Evolutionary conservation across 1,139 yeast genomes (phyloP).

Genomic region (Pichiaceae sp.): DNA sequence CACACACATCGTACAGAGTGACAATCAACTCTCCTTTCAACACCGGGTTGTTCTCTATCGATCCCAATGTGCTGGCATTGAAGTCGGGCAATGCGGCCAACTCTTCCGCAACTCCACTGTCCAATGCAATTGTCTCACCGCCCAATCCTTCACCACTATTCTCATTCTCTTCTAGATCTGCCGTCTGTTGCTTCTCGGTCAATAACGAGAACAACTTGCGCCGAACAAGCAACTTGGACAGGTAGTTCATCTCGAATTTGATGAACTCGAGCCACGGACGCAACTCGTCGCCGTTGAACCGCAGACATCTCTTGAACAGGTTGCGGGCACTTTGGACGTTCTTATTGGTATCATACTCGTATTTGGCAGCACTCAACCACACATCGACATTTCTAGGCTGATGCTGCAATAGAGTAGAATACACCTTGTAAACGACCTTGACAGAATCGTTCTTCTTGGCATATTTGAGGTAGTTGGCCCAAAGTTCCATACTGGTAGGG

Average conservation of each 20-base stretch:
- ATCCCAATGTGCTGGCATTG: slow-evolving; percentile 79
- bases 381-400: slow-evolving; percentile 89
- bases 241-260: slow-evolving; percentile 79
- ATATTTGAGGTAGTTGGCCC: slow-evolving; percentile 70
- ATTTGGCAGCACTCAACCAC: slow-evolving; percentile 94
- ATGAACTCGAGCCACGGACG: slow-evolving; percentile 81
- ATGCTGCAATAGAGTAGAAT: slow-evolving; percentile 68
- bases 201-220: slow-evolving; percentile 73
- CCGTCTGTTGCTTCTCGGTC: slow-evolving; percentile 62
- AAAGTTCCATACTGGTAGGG: slow-evolving; percentile 68
- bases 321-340: slow-evolving; percentile 86
- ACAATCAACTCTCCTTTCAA: slow-evolving; percentile 83
- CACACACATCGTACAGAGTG: slow-evolving; percentile 69
- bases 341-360: slow-evolving; percentile 83
- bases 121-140: slow-evolving; percentile 29
- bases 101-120: background rate
- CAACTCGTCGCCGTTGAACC: slow-evolving; percentile 70
- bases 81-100: slow-evolving; percentile 76
- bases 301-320: slow-evolving; percentile 73
- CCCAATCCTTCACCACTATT: slow-evolving; percentile 8
- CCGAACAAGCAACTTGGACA: slow-evolving; percentile 75
- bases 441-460: slow-evolving; percentile 74
- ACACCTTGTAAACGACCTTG: slow-evolving; percentile 72
- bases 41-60: slow-evolving; percentile 82
- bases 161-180: slow-evolving; percentile 35